Evolutionary conservation across 2,329 filamentous ascomycete species (phyloP), one percentile per base, ranked within the genome.

Genomic region (Diaporthe vexans): DNA sequence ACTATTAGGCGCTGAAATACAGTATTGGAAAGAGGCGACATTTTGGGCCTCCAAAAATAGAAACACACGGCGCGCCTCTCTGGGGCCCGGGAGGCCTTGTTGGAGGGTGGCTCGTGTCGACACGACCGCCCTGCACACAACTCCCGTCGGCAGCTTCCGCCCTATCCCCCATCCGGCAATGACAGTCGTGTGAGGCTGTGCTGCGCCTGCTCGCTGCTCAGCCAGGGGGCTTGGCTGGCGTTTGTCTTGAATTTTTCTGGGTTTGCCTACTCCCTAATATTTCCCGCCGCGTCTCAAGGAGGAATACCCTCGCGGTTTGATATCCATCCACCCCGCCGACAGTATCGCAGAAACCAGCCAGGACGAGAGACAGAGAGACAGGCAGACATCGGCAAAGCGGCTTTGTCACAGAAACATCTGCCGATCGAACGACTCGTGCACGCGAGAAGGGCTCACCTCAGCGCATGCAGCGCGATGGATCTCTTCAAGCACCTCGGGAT

Each of bases 61-160:
- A 68, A 68, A 54, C 63, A 54, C 8, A n/a, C 21, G n/a, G 21
- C 21, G 33, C 35, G 63, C 63, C 17, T 46, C 33, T 37, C 33
- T 37, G 19, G 46, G 43, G 7, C 46, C 17, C 46, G 46, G 61
- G 61, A 51, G 61, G 61, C 43, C 61, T 65, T 58, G 29, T 19
- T 43, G 40, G 40, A 17, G 61, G 63, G 46, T 68, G 63, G 63
- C 48, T 68, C 63, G 48, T 68, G 63, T 68, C 46, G 61, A 65
- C 59, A 19, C 40, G 40, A 43, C 40, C 40, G 40, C 40, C 40
- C 40, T 43, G 40, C 40, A 15, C 40, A 19, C 40, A 65, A 26
- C 56, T 58, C 37, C 63, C n/a, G 63, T 40, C 63, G 63, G 46
- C 63, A 68, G 63, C 63, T 54, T 68, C 63, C 63, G 63, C 63